Evolutionary conservation across 2,329 filamentous ascomycete genomes (phyloP).

Genomic region (Aspergillus neotritici): DNA sequence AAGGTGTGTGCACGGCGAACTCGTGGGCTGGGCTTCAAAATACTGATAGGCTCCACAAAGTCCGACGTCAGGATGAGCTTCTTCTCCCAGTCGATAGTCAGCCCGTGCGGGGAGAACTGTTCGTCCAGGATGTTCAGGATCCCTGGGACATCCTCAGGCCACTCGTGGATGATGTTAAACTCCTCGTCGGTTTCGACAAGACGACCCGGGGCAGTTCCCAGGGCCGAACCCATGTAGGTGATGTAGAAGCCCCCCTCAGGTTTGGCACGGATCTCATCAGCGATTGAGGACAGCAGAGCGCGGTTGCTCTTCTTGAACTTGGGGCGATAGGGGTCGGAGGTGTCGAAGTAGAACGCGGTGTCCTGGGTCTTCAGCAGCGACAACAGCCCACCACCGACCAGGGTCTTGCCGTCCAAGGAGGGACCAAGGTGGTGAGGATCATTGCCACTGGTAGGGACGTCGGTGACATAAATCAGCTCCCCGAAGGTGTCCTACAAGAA

Average conservation of each 20-base stretch:
- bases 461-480: constrained; percentile 53
- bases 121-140: constrained; percentile 54
- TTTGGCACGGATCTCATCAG: constrained; percentile 59
- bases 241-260: constrained; percentile 58
- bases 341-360: constrained; percentile 59
- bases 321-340: constrained; percentile 53
- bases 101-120: constrained; percentile 58
- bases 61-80: constrained; percentile 57
- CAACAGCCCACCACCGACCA: constrained; percentile 52
- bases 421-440: constrained; percentile 55
- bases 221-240: constrained; percentile 57
- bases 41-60: constrained; percentile 57
- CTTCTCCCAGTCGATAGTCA: constrained; percentile 53
- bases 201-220: constrained; percentile 54
- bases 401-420: constrained; percentile 52
- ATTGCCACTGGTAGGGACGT: constrained; percentile 56
- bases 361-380: constrained; percentile 36
- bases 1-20: constrained; percentile 54
- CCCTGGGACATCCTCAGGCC: constrained; percentile 52
- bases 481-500: constrained; percentile 51
- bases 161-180: constrained; percentile 59
- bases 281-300: constrained; percentile 54
- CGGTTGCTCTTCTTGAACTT: constrained; percentile 57
- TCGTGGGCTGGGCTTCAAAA: constrained; percentile 54
- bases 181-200: constrained; percentile 56